Base-by-base conservation (phyloP, 2,329 filamentous ascomycete species). In the Coniochaeta sp. region DNA sequence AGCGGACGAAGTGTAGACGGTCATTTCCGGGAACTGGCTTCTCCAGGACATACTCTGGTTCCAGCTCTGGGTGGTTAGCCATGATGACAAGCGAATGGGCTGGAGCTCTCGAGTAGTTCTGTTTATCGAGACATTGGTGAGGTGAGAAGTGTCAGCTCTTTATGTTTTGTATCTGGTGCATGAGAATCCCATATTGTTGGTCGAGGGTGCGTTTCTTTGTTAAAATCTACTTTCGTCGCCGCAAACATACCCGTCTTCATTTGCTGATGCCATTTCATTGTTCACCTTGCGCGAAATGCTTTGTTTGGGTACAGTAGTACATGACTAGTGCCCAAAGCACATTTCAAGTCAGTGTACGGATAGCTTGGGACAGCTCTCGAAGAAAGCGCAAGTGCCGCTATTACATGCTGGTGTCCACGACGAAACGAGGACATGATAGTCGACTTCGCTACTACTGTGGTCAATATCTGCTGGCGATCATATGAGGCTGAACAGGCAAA, bases 1-100 rank as follows among this genome's bases (percentile, higher is more conserved):
- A 68, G 16, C 64, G 62, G 47, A 76, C 72, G 34, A 76, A 64
- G 70, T 70, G 74, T 17, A 70, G 62, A 54, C 67, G 64, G n/a
- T 67, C 58, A 6, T 62, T 62, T 26, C n/a, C 22, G 8, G 12
- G 8, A 6, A 73, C 58, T 56, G 65, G 59, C 44, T 73, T 71
- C 62, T 70, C 28, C n/a, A 73, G 52, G 26, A 61, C 44, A 52
- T 47, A 31, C 47, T 64, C 9, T 55, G 62, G 58, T 62, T 62
- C 2, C 19, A 24, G 43, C 19, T 47, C 22, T 24, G 22, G 6
- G 16, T 1, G 6, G 43, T 14, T 24, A 8, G 43, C 43, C 43
- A 47, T 47, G 43, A 22, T 47, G 43, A 14, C 11, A 24, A n/a
- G 43, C 24, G 24, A n/a, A 52, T 52, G 47, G 12, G 31, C 47